Evolutionary conservation across 495 filamentous ascomycete species (phyloP).

Genomic region (Durotheca rogersii): DNA sequence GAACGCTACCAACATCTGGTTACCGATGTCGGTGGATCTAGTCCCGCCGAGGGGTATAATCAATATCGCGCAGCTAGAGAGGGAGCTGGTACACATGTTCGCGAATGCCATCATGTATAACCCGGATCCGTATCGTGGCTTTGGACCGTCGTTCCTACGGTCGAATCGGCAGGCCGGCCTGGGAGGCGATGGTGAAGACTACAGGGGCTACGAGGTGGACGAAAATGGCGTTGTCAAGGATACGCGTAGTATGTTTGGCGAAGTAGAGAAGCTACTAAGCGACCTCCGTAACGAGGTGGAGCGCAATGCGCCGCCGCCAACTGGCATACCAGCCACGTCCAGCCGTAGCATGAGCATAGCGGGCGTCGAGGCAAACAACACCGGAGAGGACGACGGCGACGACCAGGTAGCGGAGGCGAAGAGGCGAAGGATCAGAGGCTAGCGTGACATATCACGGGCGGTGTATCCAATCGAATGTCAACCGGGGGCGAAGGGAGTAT

Average conservation of each 20-base stretch:
- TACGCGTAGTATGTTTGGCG: slow-evolving; percentile 77
- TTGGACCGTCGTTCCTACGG: slow-evolving; percentile 60
- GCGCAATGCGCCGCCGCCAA: slow-evolving; percentile 28
- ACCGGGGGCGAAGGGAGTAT: not conserved
- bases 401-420: slow-evolving; percentile 32
- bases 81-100: slow-evolving; percentile 96
- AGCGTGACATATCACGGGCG: slow-evolving; percentile 2
- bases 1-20: slow-evolving; percentile 54
- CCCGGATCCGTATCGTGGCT: slow-evolving; percentile 65
- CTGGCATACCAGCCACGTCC: slow-evolving; percentile 19
- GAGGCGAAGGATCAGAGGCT: slow-evolving; percentile 32
- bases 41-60: slow-evolving; percentile 88
- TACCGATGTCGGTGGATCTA: slow-evolving; percentile 71
- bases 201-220: slow-evolving; percentile 57
- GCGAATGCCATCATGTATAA: slow-evolving; percentile 99
- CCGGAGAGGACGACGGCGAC: slow-evolving; percentile 33
- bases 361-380: slow-evolving; percentile 25
- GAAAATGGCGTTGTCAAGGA: slow-evolving; percentile 82
- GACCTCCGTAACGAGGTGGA: slow-evolving; percentile 46
- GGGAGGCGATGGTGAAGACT: slow-evolving; percentile 44
- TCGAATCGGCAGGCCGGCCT: slow-evolving; percentile 27
- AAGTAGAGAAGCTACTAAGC: slow-evolving; percentile 63
- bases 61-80: slow-evolving; percentile 91
- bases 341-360: slow-evolving; percentile 36
- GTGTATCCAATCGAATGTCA: not conserved